Base-by-base conservation (phyloP, 805 yeast genomes). In the Metschnikowia orientalis region DNA sequence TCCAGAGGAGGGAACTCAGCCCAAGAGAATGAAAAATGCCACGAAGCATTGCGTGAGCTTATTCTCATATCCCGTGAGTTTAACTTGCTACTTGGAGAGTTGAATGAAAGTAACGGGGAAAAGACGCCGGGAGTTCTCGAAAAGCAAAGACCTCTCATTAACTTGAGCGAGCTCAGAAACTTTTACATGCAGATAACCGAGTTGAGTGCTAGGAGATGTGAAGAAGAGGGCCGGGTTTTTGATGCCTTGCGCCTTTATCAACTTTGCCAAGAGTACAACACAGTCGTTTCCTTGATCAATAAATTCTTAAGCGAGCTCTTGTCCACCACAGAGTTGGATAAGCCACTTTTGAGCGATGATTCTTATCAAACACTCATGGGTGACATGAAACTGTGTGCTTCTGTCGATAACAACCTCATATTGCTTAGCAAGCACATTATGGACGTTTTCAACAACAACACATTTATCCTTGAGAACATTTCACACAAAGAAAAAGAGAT, bases 161-260 rank as follows among this genome's bases (percentile, higher is more conserved):
- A 70, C 18, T 64, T 89, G 40, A 59, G 62, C 5, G 71, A 76
- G 44, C 73, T 79, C 40, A 67, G 70, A 13, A 75, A 73, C 37
- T 90, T 75, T 51, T 64, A 84, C 44, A 71, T 69, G 41, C 73
- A 74, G 38, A 87, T 90, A 25, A 80, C 92, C 3, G 94, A 83
- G 53, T 78, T 77, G 39, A 88, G 95, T 18, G 97, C 97, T 3
- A 70, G 70, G 26, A 77, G 77, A 45, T 95, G 96, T 10, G 92
- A 85, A 49, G 92, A 86, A 46, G 97, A 89, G 50, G 97, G 97
- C 6, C 73, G 95, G 51, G 70, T 77, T 9, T 77, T 81, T 41
- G 97, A 92, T 52, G 85, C 96, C 12, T 72, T 92, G 40, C 66
- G 85, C 37, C 69, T 92, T 34, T 90, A 85, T 54, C 95, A 89